Evolutionary conservation across 352 stramenopile genomes (phyloP).

Genomic region (Phytopythium litorale): DNA sequence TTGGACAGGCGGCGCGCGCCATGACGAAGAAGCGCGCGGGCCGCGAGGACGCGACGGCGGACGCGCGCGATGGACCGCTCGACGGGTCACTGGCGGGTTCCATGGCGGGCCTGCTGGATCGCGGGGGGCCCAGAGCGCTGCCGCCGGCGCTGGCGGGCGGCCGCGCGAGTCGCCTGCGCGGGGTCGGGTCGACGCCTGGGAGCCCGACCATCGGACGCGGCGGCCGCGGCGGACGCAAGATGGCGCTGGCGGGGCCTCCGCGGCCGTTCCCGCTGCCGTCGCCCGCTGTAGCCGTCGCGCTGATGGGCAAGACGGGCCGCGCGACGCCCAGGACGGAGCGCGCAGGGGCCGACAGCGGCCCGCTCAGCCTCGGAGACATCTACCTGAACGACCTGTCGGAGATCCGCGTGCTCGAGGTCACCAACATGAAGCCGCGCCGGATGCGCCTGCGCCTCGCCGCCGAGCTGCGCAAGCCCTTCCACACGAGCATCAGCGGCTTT

Average conservation of each 20-base stretch:
- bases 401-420: conserved; percentile 79
- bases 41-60: conserved; percentile 6
- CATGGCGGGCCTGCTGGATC: background rate
- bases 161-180: background rate
- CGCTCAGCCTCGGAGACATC: conserved; percentile 70
- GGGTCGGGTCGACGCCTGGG: conserved; percentile 1
- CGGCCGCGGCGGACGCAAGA: conserved; percentile 2
- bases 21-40: conserved; percentile 47
- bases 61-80: background rate
- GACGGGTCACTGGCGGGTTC: no score
- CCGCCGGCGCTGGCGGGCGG: background rate
- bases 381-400: conserved; percentile 87
- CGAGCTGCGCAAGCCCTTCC: conserved; percentile 82
- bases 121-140: background rate
- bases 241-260: background rate
- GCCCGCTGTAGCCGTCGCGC: conserved; percentile 35
- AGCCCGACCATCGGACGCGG: conserved; percentile 8
- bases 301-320: conserved; percentile 65
- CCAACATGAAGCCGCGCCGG: conserved; percentile 47
- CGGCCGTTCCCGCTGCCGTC: conserved; percentile 17
- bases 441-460: conserved; percentile 63
- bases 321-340: conserved; percentile 11
- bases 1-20: background rate
- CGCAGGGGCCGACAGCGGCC: conserved; percentile 39
- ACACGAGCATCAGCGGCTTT: conserved; percentile 69